A percentile compares a stretch with the other conserved stretches of the same genome.
Evolutionary conservation across 2,329 filamentous ascomycete genomes (phyloP).

Genomic region (Laburnicola sp.): DNA sequence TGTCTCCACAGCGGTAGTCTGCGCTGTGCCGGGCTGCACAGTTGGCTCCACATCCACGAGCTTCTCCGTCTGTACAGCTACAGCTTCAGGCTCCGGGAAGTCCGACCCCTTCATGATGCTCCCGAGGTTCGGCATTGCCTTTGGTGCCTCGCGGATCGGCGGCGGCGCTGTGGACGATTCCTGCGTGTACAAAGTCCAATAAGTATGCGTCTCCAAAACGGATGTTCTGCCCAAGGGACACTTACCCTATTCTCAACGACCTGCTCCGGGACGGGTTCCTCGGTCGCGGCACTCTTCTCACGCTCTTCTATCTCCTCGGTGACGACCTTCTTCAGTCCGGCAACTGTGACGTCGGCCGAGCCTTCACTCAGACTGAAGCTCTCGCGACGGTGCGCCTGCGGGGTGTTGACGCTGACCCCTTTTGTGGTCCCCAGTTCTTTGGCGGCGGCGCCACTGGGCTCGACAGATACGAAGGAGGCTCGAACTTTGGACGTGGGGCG

Average conservation of each 20-base stretch:
- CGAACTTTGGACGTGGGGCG: conserved; percentile 51
- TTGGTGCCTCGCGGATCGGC: conserved; percentile 32
- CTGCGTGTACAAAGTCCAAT: neutral
- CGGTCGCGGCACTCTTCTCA: conserved; percentile 39
- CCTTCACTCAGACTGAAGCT: conserved; percentile 50
- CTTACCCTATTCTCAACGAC: conserved; percentile 44
- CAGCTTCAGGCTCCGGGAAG: conserved; percentile 33
- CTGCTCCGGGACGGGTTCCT: conserved; percentile 48
- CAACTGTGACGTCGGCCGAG: conserved; percentile 35
- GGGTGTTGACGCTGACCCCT: conserved; percentile 35
- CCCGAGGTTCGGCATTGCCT: conserved; percentile 36
- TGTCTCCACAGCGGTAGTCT: neutral
- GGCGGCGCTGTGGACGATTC: conserved; percentile 43
- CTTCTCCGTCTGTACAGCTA: conserved; percentile 6
- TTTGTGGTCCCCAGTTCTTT: conserved; percentile 32
- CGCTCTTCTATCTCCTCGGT: conserved; percentile 47
- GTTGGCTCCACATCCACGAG: neutral
- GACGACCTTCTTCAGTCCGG: conserved; percentile 47
- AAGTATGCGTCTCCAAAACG: neutral
- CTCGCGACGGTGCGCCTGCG: conserved; percentile 39
- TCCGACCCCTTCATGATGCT: conserved; percentile 43
- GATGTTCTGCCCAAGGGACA: neutral
- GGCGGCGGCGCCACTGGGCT: conserved; percentile 25
- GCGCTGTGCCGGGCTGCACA: conserved; percentile 1
- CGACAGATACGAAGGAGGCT: conserved; percentile 54